Percentiles rank a stretch among this genome's conserved stretches.
Conservation (phyloP, 257 asterid species). For the Nyctanthes arbortristis region DNA sequence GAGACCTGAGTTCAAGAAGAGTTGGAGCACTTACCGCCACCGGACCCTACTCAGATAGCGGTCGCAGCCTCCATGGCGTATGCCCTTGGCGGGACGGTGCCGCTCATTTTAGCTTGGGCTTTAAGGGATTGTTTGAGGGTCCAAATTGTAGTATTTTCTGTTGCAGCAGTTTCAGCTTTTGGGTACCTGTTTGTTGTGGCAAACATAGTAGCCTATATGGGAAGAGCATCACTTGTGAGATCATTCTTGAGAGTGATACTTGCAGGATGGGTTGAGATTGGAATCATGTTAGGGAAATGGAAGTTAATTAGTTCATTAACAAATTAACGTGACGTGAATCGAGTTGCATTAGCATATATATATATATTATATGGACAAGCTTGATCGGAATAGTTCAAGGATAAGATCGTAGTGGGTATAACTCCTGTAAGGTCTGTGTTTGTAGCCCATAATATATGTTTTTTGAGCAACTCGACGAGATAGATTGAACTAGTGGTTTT, state of each 20-base stretch:
- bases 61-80: not conserved
- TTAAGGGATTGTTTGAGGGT: not conserved
- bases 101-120: not conserved
- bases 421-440: no score
- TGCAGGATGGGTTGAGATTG: slow-evolving; percentile 18
- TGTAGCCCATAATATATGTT: no score
- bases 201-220: not conserved
- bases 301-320: not conserved
- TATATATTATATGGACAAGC: no score
- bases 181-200: not conserved
- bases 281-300: not conserved
- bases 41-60: not conserved
- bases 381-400: no score
- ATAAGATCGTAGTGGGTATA: no score
- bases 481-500: no score
- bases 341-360: no score
- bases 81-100: not conserved
- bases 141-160: not conserved
- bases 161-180: slow-evolving; percentile 5
- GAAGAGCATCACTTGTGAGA: not conserved
- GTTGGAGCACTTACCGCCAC: slow-evolving; percentile 5
- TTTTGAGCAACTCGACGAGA: no score
- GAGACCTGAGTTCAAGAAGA: slow-evolving; percentile 3
- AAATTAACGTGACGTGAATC: no score
- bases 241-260: not conserved